Conservation (phyloP, 2,329 filamentous ascomycete species). For the Paramyrothecium roridum region DNA sequence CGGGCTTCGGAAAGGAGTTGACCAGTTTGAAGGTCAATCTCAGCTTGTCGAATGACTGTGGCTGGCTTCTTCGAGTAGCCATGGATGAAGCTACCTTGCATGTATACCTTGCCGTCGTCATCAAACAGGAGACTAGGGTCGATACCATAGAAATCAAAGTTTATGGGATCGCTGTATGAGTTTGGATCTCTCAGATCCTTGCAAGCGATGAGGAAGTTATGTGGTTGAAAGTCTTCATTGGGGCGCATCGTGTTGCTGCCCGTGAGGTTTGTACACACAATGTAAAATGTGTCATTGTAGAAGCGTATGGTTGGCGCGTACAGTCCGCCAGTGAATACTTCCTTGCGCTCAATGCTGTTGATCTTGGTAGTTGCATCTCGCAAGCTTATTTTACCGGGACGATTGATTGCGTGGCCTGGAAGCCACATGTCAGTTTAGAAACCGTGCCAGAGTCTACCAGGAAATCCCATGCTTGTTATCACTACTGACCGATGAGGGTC, state of each 20-base stretch:
- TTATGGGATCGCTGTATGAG: conserved; percentile 25
- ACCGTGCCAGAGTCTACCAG: no score
- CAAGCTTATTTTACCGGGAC: conserved; percentile 8
- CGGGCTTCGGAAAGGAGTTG: conserved; percentile 12
- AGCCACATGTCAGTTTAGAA: no score
- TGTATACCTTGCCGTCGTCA: conserved; percentile 25
- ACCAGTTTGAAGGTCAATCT: conserved; percentile 16
- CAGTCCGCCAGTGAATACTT: conserved; percentile 12
- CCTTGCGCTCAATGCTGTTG: conserved; percentile 1
- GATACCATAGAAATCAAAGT: conserved; percentile 35
- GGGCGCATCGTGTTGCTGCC: background rate
- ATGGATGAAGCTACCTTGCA: conserved; percentile 14
- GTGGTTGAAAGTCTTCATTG: background rate
- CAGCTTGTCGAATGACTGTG: conserved; percentile 19
- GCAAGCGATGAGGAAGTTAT: conserved; percentile 18
- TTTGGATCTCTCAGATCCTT: conserved; percentile 16
- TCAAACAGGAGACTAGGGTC: conserved; percentile 42
- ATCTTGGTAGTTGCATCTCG: background rate
- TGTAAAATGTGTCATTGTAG: conserved; percentile 17
- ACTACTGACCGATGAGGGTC: conserved; percentile 1
- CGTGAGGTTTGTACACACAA: conserved; percentile 20
- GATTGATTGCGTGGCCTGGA: conserved; percentile 12
- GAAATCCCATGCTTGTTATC: no score
- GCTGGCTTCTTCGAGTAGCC: conserved; percentile 5
- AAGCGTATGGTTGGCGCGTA: conserved; percentile 19